phyloP scores from a whole-genome alignment of 129 eudicot genomes.

The Arctium minus region DNA sequence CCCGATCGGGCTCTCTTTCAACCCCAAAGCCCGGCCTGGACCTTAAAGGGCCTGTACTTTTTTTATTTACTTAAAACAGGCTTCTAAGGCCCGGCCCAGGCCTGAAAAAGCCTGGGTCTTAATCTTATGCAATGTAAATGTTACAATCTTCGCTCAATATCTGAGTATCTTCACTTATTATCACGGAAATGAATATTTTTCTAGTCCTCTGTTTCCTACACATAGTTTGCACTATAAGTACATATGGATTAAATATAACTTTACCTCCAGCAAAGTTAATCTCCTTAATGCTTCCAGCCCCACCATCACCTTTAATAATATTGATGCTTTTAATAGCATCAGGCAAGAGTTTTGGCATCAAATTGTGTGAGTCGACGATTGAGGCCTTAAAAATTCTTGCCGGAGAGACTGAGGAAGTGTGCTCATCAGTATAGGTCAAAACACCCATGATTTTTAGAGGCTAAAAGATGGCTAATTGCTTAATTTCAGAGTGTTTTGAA shows the following conservation, averaged over 20 bases:
- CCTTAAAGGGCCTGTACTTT: no score
- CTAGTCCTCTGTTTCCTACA: not conserved
- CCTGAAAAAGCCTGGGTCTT: no score
- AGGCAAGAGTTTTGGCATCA: conserved; percentile 55
- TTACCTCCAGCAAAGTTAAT: conserved; percentile 34
- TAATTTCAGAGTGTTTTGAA: not conserved
- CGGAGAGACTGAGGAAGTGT: conserved; percentile 27
- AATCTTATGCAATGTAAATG: not conserved
- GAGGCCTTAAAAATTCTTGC: conserved; percentile 47
- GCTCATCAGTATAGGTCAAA: conserved; percentile 37
- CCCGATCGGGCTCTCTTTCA: no score
- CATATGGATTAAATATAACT: not conserved
- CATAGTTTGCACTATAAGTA: not conserved
- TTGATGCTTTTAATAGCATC: conserved; percentile 37
- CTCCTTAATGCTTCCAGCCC: conserved; percentile 46
- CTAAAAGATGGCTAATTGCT: not conserved
- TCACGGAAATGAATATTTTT: not conserved
- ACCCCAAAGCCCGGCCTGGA: no score
- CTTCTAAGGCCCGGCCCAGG: no score
- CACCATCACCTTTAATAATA: conserved; percentile 40
- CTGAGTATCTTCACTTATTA: not conserved
- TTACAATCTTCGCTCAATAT: not conserved
- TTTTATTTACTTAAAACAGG: no score
- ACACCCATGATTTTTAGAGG: conserved; percentile 34
- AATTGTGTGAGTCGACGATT: conserved; percentile 38